These are phyloP conservation scores for Bremia lactucae DNA, from an alignment of 352 stramenopile species.

Conservation along the genomic window DNA sequence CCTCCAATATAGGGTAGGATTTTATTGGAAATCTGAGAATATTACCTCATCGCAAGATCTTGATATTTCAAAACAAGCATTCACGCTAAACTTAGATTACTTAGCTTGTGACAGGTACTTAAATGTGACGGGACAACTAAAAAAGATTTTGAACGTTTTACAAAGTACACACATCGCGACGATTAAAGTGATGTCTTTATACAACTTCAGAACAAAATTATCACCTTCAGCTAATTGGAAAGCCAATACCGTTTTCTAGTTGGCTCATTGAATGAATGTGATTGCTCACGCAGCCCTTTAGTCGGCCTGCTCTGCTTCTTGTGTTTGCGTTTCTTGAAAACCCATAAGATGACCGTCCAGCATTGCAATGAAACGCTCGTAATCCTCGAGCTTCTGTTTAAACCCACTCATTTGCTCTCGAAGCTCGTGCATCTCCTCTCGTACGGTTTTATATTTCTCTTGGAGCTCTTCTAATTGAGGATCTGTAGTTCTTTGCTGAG, in stretches of 20 bases:
- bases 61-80: too few relatives aligned
- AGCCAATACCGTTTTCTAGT: too few relatives aligned
- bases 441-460: conserved; percentile 29
- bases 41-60: too few relatives aligned
- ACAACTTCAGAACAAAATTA: too few relatives aligned
- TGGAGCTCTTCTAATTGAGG: conserved; percentile 21
- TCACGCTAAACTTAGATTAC: too few relatives aligned
- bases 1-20: too few relatives aligned
- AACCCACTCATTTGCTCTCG: conserved; percentile 31
- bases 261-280: conserved; percentile 6
- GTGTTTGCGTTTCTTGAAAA: conserved; percentile 22
- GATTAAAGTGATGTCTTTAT: too few relatives aligned
- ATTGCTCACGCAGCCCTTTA: conserved; percentile 6
- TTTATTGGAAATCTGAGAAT: too few relatives aligned
- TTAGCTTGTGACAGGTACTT: too few relatives aligned
- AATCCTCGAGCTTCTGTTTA: conserved; percentile 37
- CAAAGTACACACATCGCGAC: too few relatives aligned
- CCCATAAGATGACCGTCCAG: conserved; percentile 34
- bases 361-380: conserved; percentile 39
- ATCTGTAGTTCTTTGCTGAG: conserved; percentile 9
- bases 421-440: conserved; percentile 31
- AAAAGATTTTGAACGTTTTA: too few relatives aligned
- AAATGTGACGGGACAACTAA: too few relatives aligned
- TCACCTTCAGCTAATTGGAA: conserved; percentile 11
- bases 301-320: conserved; percentile 9